Base-by-base conservation (phyloP, 139 green algal species). In the Monoraphidium neglectum region DNA sequence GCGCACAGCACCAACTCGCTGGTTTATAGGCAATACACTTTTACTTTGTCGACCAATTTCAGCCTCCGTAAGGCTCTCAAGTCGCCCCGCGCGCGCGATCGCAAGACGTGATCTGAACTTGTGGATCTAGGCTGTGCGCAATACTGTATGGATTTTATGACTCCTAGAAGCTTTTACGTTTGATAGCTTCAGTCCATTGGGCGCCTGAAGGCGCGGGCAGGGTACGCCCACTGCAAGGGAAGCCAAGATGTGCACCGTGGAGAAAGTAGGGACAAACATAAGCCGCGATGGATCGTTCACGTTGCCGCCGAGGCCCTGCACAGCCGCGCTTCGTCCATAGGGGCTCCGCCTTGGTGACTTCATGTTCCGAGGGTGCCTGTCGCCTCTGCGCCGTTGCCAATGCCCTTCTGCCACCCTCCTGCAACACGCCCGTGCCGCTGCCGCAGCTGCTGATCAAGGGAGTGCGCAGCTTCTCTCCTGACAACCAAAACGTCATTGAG, bases 391-490 rank as follows among this genome's bases (percentile, higher is more conserved):
- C 13, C 4, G 1, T 2, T n/a, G n/a, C n/a, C 40, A 3, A 1
- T 4, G 16, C 3, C 24, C 47, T 3, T 15, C 2, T 33, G 33
- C 32, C 60, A 6, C 1, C 23, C 21, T 46, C 2, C 1, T 13
- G 49, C 26, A 12, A 5, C 38, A 37, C 26, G 8, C 8, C 8
- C 23, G n/a, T 60, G 24, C 4, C 56, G 38, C 40, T 8, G n/a
- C n/a, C n/a, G 46, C 76, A 96, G 92, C 87, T 98, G 77, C 84
- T 96, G 36, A 97, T 99, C 81, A 98, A 98, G 86, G 96, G 96
- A 81, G 98, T 99, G 36, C 87, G 96, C 1, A 93, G 85, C 74
- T 99, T 99, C 83, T 92, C 83, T 47, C 96, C 96, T 0, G 89
- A 98, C 57, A 97, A 98, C 61, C 47, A 86, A 8, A 83, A 91